Conservation (phyloP, 2,329 filamentous ascomycete genomes). For the Didymella pomorum region DNA sequence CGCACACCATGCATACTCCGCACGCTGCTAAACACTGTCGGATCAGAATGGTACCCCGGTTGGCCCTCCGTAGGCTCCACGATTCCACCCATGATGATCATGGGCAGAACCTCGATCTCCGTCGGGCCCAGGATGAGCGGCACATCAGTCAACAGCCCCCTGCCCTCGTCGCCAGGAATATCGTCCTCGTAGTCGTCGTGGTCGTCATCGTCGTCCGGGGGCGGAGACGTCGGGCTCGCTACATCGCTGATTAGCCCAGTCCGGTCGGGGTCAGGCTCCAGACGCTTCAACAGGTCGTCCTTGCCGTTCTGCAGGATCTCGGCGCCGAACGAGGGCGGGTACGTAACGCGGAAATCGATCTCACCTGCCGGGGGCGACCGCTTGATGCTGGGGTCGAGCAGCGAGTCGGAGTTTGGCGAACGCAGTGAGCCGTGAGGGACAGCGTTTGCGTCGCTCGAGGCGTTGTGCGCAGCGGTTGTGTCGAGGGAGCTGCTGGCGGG, state of each 20-base stretch:
- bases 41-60: constrained; percentile 61
- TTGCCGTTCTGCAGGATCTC: constrained; percentile 61
- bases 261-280: constrained; percentile 56
- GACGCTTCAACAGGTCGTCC: constrained; percentile 59
- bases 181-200: constrained; percentile 78
- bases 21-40: constrained; percentile 63
- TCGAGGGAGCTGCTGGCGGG: background rate
- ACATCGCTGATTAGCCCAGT: constrained; percentile 50
- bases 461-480: no score
- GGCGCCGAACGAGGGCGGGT: constrained; percentile 58
- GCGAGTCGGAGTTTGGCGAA: constrained; percentile 28
- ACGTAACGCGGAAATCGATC: constrained; percentile 60
- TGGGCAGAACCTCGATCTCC: constrained; percentile 94
- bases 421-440: no score
- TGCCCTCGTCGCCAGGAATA: constrained; percentile 73
- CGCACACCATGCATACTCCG: constrained; percentile 88
- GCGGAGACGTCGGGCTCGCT: constrained; percentile 52
- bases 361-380: constrained; percentile 51
- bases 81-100: constrained; percentile 97
- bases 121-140: constrained; percentile 93
- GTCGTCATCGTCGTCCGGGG: constrained; percentile 68
- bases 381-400: constrained; percentile 48
- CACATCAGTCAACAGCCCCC: constrained; percentile 89
- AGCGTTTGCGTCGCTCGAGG: constrained; percentile 10
- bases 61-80: constrained; percentile 77